Evolutionary conservation across 2,329 filamentous ascomycete species (phyloP).

Genomic region (Diaporthe sp.): DNA sequence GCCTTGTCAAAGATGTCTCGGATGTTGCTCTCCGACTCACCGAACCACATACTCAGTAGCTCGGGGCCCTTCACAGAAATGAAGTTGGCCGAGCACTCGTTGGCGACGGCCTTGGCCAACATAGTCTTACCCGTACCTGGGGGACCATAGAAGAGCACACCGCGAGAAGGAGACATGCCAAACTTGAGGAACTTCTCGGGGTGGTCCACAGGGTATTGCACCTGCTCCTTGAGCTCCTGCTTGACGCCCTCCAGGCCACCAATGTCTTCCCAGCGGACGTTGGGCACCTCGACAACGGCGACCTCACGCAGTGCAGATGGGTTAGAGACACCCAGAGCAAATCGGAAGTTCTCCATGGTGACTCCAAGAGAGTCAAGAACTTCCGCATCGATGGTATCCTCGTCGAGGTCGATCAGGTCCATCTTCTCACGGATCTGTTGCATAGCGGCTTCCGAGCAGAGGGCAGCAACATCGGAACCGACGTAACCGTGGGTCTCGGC

Average conservation of each 20-base stretch:
- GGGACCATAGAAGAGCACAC: slow-evolving; percentile 98
- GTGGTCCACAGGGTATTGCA: slow-evolving; percentile 99
- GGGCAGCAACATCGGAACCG: slow-evolving; percentile 96
- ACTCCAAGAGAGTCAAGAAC: slow-evolving; percentile 98
- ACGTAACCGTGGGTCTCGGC: slow-evolving; percentile 99
- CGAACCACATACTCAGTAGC: slow-evolving; percentile 99
- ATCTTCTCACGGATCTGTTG: slow-evolving; percentile 99
- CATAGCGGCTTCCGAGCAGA: slow-evolving; percentile 99
- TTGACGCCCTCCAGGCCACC: slow-evolving; percentile 98
- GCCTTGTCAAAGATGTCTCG: slow-evolving; percentile 99
- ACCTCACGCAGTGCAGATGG: slow-evolving; percentile 98
- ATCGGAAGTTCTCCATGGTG: slow-evolving; percentile 99
- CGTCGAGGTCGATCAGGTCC: slow-evolving; percentile 98
- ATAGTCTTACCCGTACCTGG: slow-evolving; percentile 99
- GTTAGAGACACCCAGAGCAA: slow-evolving; percentile 97
- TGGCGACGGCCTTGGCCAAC: slow-evolving; percentile 99
- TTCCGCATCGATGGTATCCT: slow-evolving; percentile 99
- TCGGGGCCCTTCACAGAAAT: slow-evolving; percentile 99
- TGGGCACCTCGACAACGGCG: slow-evolving; percentile 98
- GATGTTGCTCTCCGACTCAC: slow-evolving; percentile 99
- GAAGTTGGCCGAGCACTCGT: slow-evolving; percentile 99
- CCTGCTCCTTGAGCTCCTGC: slow-evolving; percentile 98
- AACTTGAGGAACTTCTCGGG: slow-evolving; percentile 99
- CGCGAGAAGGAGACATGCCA: slow-evolving; percentile 95
- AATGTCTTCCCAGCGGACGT: slow-evolving; percentile 99